These are phyloP conservation scores for Xylariales sp. DNA, from an alignment of 2,329 filamentous ascomycete species.

Conservation along the genomic window DNA sequence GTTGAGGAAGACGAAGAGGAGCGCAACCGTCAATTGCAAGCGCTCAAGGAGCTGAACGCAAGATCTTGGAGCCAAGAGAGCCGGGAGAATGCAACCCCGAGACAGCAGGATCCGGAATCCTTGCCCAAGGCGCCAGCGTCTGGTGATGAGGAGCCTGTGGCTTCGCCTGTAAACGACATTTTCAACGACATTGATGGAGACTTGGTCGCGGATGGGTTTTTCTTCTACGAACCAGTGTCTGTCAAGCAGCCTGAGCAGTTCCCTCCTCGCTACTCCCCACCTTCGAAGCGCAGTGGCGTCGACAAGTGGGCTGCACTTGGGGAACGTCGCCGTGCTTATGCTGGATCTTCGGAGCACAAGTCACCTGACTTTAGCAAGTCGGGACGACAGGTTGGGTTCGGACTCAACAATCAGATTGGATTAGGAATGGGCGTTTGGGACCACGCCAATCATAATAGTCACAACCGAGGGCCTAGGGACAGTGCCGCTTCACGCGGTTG, in stretches of 20 bases:
- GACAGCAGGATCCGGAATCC: constrained; percentile 37
- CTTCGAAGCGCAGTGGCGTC: constrained; percentile 55
- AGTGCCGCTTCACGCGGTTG: constrained; percentile 41
- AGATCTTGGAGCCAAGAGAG: constrained; percentile 77
- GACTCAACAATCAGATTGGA: constrained; percentile 32
- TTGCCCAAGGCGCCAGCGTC: constrained; percentile 38
- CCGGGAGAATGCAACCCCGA: constrained; percentile 36
- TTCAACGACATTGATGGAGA: constrained; percentile 57
- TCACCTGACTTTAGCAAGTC: constrained; percentile 41
- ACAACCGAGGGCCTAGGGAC: constrained; percentile 38
- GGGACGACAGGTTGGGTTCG: constrained; percentile 38
- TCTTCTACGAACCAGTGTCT: constrained; percentile 62
- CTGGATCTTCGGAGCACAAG: constrained; percentile 45
- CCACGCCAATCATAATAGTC: constrained; percentile 30
- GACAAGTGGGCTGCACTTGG: constrained; percentile 92
- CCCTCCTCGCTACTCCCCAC: constrained; percentile 56
- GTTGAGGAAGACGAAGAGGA: constrained; percentile 69
- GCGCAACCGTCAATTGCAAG: constrained; percentile 52
- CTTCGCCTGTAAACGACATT: constrained; percentile 30
- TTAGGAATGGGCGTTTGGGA: constrained; percentile 41
- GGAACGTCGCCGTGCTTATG: constrained; percentile 70
- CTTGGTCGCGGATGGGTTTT: constrained; percentile 63
- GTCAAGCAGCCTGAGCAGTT: constrained; percentile 30
- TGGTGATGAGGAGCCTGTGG: constrained; percentile 35
- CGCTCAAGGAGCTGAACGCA: constrained; percentile 63